Evolutionary conservation across 441 rosid species (phyloP).

Genomic region (Sinapis alba): DNA sequence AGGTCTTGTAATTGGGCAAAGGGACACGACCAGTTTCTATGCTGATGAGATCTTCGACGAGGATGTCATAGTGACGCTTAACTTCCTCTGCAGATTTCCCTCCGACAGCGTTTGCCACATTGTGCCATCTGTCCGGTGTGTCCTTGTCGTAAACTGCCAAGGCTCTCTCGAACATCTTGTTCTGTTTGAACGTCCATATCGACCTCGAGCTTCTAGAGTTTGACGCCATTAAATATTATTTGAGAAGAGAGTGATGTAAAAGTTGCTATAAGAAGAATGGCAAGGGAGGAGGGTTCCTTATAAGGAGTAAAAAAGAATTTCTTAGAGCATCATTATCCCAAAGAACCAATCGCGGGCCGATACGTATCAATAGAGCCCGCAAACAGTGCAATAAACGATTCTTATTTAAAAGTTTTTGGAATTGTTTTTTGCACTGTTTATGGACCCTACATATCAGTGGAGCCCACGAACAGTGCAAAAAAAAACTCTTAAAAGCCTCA

Average conservation of each 20-base stretch:
- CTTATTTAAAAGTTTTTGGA: no score
- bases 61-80: conserved; percentile 61
- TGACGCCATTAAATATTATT: conserved; percentile 53
- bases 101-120: conserved; percentile 62
- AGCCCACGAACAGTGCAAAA: no score
- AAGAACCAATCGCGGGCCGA: no score
- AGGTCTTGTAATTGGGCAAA: conserved; percentile 55
- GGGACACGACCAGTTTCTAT: conserved; percentile 64
- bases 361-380: no score
- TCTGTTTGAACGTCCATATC: conserved; percentile 57
- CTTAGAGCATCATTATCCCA: no score
- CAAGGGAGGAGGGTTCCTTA: conserved; percentile 49
- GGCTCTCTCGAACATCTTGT: conserved; percentile 72
- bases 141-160: conserved; percentile 67
- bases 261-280: conserved; percentile 15
- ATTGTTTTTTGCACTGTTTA: no score
- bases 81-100: conserved; percentile 68
- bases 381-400: no score
- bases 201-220: conserved; percentile 48
- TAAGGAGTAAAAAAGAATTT: conserved; percentile 46
- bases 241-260: conserved; percentile 34
- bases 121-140: conserved; percentile 74
- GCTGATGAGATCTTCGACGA: conserved; percentile 57
- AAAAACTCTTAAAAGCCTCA: no score
- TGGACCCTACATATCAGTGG: no score